These are phyloP conservation scores for Elsinoe fawcettii DNA, from an alignment of 2,329 filamentous ascomycete species.

Conservation along the genomic window DNA sequence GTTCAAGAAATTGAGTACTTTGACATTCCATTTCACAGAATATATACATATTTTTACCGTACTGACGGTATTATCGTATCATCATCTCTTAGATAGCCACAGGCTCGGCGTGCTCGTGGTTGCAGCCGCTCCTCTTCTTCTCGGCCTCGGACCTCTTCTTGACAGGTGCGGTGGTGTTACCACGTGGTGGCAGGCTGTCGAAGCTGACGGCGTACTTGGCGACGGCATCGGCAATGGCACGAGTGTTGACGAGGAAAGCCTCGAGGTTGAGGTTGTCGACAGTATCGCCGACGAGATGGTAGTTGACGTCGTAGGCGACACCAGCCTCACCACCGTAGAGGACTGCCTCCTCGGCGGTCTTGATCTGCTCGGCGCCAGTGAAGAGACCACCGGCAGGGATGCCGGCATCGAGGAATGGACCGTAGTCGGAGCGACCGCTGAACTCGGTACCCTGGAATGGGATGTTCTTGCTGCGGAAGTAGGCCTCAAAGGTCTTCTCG, in stretches of 20 bases:
- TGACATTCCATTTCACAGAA: background rate
- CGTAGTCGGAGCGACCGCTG: slow-evolving; percentile 73
- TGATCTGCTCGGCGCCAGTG: slow-evolving; percentile 69
- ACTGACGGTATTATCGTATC: background rate
- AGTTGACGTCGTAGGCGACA: slow-evolving; percentile 49
- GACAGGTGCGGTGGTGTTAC: background rate
- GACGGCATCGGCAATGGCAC: slow-evolving; percentile 35
- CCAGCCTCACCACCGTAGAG: slow-evolving; percentile 65
- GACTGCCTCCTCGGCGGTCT: slow-evolving; percentile 57
- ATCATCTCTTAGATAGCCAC: background rate
- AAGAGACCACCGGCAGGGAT: slow-evolving; percentile 70
- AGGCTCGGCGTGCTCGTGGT: slow-evolving; percentile 10
- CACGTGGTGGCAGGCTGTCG: slow-evolving; percentile 19
- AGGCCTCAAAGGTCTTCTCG: slow-evolving; percentile 59
- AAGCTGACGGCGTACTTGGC: slow-evolving; percentile 34
- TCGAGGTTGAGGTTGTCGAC: slow-evolving; percentile 47
- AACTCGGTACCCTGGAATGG: slow-evolving; percentile 67
- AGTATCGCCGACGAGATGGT: slow-evolving; percentile 48
- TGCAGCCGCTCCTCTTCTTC: slow-evolving; percentile 6
- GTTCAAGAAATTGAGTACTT: background rate
- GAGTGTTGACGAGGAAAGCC: slow-evolving; percentile 48
- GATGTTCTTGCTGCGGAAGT: slow-evolving; percentile 54
- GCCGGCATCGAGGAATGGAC: slow-evolving; percentile 56
- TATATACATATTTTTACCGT: slow-evolving; percentile 3
- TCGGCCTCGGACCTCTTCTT: slow-evolving; percentile 4